A percentile compares a stretch with the other conserved stretches of the same genome.
These are phyloP conservation scores for Rhinocladiella mackenziei DNA, from an alignment of 2,329 filamentous ascomycete species.

Conservation along the genomic window DNA sequence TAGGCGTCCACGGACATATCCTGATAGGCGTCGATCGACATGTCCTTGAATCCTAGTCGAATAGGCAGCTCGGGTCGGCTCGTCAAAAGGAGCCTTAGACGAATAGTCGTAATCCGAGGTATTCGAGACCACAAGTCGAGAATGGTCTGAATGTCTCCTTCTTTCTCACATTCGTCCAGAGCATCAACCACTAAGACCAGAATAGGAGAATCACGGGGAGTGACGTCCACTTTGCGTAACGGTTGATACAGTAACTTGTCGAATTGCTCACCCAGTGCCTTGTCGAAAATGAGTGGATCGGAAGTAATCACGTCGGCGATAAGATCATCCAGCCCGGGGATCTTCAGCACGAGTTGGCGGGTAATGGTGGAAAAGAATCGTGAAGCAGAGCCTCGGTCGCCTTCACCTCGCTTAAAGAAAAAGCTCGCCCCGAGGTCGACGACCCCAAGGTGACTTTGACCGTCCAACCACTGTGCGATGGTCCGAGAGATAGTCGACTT, in stretches of 20 bases:
- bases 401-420: conserved; percentile 44
- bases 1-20: conserved; percentile 21
- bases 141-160: conserved; percentile 28
- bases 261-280: conserved; percentile 31
- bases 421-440: too few species aligned
- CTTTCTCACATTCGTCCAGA: conserved; percentile 32
- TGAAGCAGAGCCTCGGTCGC: conserved; percentile 36
- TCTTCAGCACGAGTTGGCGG: conserved; percentile 31
- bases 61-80: conserved; percentile 33
- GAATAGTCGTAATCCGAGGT: conserved; percentile 13
- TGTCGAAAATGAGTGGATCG: conserved; percentile 30
- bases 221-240: conserved; percentile 5
- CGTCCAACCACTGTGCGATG: conserved; percentile 26
- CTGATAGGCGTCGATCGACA: background rate
- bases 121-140: conserved; percentile 25
- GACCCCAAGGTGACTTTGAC: conserved; percentile 4
- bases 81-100: conserved; percentile 32
- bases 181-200: conserved; percentile 32
- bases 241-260: conserved; percentile 30
- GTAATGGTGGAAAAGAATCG: conserved; percentile 43
- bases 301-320: conserved; percentile 26
- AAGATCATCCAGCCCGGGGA: conserved; percentile 31
- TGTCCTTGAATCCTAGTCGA: conserved; percentile 23
- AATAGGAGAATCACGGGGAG: background rate
- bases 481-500: conserved; percentile 38